Evolutionary conservation across 768 basidiomycete species (phyloP).

Genomic region (Heimioporus sp.): DNA sequence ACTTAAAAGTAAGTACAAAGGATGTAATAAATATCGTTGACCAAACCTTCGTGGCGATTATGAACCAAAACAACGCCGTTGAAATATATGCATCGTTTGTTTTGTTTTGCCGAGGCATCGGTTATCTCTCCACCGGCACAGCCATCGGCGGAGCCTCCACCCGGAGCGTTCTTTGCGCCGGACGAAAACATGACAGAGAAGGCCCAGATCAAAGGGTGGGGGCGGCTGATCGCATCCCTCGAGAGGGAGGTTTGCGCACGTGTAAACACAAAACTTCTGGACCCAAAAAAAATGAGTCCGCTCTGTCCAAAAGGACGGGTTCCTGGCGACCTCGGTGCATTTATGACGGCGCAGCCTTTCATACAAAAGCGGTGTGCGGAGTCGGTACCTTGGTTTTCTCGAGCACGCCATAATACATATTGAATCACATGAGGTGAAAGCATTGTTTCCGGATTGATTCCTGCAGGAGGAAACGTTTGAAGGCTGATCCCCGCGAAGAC

Average conservation of each 20-base stretch:
- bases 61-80: no score
- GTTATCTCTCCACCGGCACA: conserved; percentile 11
- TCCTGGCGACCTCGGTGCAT: background rate
- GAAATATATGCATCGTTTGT: background rate
- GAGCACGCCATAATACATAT: no score
- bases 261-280: no score
- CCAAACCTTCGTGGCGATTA: background rate
- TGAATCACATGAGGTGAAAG: background rate
- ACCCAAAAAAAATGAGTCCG: no score
- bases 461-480: background rate
- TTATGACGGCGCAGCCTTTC: background rate
- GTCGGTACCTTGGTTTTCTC: no score
- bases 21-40: background rate
- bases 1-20: no score
- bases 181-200: background rate
- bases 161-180: conserved; percentile 11
- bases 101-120: conserved; percentile 8
- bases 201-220: background rate
- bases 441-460: background rate
- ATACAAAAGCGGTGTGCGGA: no score
- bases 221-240: background rate
- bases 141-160: conserved; percentile 7
- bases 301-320: no score
- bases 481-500: background rate
- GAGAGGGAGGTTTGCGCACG: no score